phyloP scores from a whole-genome alignment of 257 asterid species.

The Petrea volubilis region DNA sequence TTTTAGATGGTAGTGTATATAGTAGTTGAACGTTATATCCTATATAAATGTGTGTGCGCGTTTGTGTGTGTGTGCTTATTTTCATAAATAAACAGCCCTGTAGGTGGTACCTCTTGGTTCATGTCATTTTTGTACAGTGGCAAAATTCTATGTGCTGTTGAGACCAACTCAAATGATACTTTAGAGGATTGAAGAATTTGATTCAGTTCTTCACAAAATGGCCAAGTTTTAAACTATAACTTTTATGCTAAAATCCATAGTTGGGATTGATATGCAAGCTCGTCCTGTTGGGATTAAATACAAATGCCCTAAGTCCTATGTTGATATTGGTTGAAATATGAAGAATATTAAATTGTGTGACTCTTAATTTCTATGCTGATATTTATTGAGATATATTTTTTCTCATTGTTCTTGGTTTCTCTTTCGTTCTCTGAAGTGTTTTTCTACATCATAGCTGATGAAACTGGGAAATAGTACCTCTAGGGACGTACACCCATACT shows the following conservation, averaged over 20 bases:
- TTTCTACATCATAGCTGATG: too few relatives aligned
- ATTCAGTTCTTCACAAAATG: background rate
- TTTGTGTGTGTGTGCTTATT: too few relatives aligned
- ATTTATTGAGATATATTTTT: background rate
- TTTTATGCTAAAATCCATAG: background rate
- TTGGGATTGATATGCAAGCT: background rate
- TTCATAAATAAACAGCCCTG: background rate
- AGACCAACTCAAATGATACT: background rate
- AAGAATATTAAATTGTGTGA: background rate
- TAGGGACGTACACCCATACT: too few relatives aligned
- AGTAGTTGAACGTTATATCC: too few relatives aligned
- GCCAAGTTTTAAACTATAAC: background rate
- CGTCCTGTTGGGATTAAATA: background rate
- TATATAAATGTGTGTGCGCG: too few relatives aligned
- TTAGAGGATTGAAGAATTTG: background rate
- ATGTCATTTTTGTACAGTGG: background rate
- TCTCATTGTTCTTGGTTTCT: background rate
- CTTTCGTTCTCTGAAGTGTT: background rate
- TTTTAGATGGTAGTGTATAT: background rate
- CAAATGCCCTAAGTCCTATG: too few relatives aligned
- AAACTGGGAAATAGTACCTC: too few relatives aligned
- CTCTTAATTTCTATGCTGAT: background rate
- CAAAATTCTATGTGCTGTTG: background rate
- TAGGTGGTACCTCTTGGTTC: background rate
- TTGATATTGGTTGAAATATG: background rate